Evolutionary conservation across 164 flowering plant genomes (phyloP).

Genomic region (Brasenia schreberi): DNA sequence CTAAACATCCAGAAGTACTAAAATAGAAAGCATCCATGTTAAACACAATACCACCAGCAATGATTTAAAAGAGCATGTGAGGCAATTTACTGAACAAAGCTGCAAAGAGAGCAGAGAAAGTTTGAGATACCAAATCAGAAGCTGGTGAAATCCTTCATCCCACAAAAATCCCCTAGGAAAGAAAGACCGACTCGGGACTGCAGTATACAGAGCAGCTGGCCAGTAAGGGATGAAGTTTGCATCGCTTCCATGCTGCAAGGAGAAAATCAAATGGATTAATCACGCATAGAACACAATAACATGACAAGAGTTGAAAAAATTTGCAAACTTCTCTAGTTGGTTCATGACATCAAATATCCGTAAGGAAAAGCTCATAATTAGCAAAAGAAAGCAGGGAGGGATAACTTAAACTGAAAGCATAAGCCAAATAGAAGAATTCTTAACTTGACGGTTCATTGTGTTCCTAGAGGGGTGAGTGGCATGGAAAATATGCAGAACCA

Average conservation of each 20-base stretch:
- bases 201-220: conserved; percentile 96
- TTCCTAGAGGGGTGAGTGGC: too few species aligned
- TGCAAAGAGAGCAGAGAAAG: not conserved
- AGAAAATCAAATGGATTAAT: conserved; percentile 6
- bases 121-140: conserved; percentile 66
- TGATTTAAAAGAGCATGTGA: not conserved
- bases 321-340: too few species aligned
- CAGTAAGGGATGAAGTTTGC: conserved; percentile 57
- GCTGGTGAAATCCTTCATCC: conserved; percentile 99
- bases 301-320: not conserved
- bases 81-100: not conserved
- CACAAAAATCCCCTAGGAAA: conserved; percentile 97
- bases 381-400: too few species aligned
- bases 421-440: too few species aligned
- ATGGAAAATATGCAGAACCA: too few species aligned
- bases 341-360: too few species aligned
- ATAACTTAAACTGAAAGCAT: too few species aligned
- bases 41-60: not conserved
- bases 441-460: too few species aligned
- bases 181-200: conserved; percentile 92
- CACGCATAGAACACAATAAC: too few species aligned
- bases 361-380: too few species aligned
- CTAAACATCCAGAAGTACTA: too few species aligned
- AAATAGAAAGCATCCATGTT: conserved; percentile 4
- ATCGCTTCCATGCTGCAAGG: conserved; percentile 41